phyloP scores from a whole-genome alignment of 106 monocot genomes.

The Allium sativum region DNA sequence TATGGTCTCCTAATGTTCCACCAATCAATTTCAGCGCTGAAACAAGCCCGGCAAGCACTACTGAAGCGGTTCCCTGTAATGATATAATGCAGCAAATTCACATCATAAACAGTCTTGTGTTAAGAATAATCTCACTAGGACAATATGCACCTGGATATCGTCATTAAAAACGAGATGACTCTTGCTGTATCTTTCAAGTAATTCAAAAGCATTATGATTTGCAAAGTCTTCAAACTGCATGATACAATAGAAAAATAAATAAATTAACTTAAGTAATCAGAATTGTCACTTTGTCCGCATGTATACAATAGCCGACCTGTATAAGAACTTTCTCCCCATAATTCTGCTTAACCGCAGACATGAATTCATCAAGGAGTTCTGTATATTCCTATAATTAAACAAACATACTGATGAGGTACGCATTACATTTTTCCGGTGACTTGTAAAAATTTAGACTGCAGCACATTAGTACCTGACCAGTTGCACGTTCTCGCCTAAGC shows the following conservation, averaged over 20 bases:
- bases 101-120: no score
- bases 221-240: slow-evolving; percentile 94
- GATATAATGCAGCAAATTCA: not conserved
- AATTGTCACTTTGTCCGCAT: not conserved
- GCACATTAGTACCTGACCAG: slow-evolving; percentile 41
- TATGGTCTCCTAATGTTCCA: slow-evolving; percentile 79
- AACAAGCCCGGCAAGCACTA: slow-evolving; percentile 89
- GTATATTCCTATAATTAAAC: slow-evolving; percentile 52
- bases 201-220: slow-evolving; percentile 87
- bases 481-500: slow-evolving; percentile 67
- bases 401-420: no score
- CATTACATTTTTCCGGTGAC: no score
- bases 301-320: slow-evolving; percentile 31
- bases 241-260: not conserved
- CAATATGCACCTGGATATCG: slow-evolving; percentile 67
- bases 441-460: no score
- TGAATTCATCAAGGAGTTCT: slow-evolving; percentile 78
- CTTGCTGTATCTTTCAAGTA: slow-evolving; percentile 69
- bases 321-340: slow-evolving; percentile 84
- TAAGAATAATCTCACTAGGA: no score
- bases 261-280: not conserved
- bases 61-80: slow-evolving; percentile 94
- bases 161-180: slow-evolving; percentile 91
- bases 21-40: slow-evolving; percentile 76
- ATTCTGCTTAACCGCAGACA: slow-evolving; percentile 83